Evolutionary conservation across 2,329 filamentous ascomycete genomes (phyloP), one percentile per base, ranked within the genome.

Genomic region (Helotiales sp.): DNA sequence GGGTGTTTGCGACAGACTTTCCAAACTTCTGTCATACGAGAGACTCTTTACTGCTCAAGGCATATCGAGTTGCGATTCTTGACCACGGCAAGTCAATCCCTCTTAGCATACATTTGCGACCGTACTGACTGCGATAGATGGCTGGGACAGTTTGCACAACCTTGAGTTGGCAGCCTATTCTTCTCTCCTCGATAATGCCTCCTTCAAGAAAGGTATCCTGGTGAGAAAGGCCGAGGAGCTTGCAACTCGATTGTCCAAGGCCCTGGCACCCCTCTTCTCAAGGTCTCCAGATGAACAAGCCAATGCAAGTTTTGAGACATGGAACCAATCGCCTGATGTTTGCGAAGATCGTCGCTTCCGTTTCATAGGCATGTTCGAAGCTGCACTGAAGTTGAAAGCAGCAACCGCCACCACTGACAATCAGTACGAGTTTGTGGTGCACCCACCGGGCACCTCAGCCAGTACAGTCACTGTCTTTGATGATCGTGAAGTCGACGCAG

Each of bases 1-100:
- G 65, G 69, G 65, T 71, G 10, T 71, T 70, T 17, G 54, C 34
- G 22, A 67, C 65, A 6, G 58, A n/a, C 0, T 71, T 70, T 58
- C 69, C 68, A 6, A 45, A 60, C 20, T 59, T 71, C 13, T 32
- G 37, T n/a, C 13, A 10, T 24, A 24, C 5, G 24, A 2, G 5
- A 58, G 40, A 7, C 3, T 15, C 22, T 52, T 43, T 24, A 5
- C 13, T 71, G 15, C 24, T 71, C 1, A 61, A 26, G 5, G 50
- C 24, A 17, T 70, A 70, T 62, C 63, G 63, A n/a, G 20, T 49
- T 1, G 61, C 65, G 11, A 45, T 61, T n/a, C 10, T 34, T 32
- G 22, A n/a, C 8, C 40, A 61, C 34, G 58, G 58, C 50, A 49
- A 20, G 40, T 34, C 20, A 47, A 17, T 4, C 15, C n/a, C 22